Percentiles rank a stretch among this genome's conserved stretches.
phyloP scores from a whole-genome alignment of 257 asterid species.

The Catharanthus roseus region DNA sequence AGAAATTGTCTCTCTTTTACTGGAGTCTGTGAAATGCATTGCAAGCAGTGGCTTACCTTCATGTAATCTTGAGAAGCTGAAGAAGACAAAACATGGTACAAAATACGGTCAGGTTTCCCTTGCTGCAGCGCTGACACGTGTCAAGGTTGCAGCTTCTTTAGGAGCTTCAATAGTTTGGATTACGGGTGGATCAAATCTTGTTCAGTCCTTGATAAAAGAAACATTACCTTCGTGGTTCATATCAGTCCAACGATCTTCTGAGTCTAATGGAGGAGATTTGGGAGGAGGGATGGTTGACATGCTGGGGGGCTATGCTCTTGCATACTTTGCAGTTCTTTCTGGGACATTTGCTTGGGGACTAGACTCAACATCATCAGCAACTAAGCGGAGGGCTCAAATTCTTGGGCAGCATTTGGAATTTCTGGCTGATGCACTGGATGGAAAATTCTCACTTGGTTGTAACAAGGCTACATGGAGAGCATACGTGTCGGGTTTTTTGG shows the following conservation, averaged over 20 bases:
- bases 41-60: conserved; percentile 48
- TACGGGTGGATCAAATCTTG: conserved; percentile 62
- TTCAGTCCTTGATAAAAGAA: conserved; percentile 66
- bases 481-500: conserved; percentile 61
- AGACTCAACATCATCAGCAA: conserved; percentile 48
- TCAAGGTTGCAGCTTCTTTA: conserved; percentile 74
- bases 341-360: conserved; percentile 86
- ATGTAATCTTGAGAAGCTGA: conserved; percentile 54
- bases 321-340: conserved; percentile 57
- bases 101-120: conserved; percentile 85
- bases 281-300: conserved; percentile 67
- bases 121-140: conserved; percentile 61
- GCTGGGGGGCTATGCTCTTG: conserved; percentile 85
- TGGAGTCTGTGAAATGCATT: conserved; percentile 69
- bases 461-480: conserved; percentile 74
- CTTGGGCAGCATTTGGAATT: conserved; percentile 63
- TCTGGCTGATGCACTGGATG: conserved; percentile 68
- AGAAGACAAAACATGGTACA: conserved; percentile 43
- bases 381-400: conserved; percentile 46
- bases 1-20: conserved; percentile 67
- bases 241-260: conserved; percentile 46
- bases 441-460: conserved; percentile 83
- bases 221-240: conserved; percentile 85
- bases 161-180: conserved; percentile 90
- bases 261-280: conserved; percentile 31